These are phyloP conservation scores for Linum tenue DNA, from an alignment of 345 rosid genomes.

Conservation along the genomic window DNA sequence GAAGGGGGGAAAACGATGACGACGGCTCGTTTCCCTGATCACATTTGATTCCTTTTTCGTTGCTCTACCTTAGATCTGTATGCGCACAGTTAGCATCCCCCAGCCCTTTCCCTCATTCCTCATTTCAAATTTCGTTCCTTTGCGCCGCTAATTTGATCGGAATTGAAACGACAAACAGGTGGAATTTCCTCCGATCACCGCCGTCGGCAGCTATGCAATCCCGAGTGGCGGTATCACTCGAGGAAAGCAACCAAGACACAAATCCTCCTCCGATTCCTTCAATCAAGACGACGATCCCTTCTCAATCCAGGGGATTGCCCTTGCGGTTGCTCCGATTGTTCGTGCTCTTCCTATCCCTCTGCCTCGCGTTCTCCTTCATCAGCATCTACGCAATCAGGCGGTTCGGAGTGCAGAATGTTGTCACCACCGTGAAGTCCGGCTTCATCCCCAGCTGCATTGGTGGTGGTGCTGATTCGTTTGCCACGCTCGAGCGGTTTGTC, in stretches of 20 bases:
- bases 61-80: too few species aligned
- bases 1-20: too few species aligned
- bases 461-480: slow-evolving; percentile 19
- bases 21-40: too few species aligned
- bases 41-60: too few species aligned
- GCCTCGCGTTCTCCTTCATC: slow-evolving; percentile 48
- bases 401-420: slow-evolving; percentile 44
- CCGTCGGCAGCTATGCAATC: slow-evolving; percentile 36
- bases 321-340: slow-evolving; percentile 42
- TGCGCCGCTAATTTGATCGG: too few species aligned
- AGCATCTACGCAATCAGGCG: slow-evolving; percentile 58
- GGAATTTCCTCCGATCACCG: neutral
- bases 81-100: too few species aligned
- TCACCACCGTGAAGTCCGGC: slow-evolving; percentile 33
- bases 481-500: slow-evolving; percentile 45
- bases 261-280: neutral
- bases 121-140: too few species aligned
- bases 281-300: neutral
- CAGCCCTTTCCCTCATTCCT: too few species aligned
- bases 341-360: slow-evolving; percentile 40
- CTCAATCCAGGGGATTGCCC: slow-evolving; percentile 43
- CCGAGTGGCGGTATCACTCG: slow-evolving; percentile 38
- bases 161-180: too few species aligned
- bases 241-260: slow-evolving; percentile 58
- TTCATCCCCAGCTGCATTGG: slow-evolving; percentile 23